Evolutionary conservation across 2,329 filamentous ascomycete species (phyloP).

Genomic region (Penicillium carneum): DNA sequence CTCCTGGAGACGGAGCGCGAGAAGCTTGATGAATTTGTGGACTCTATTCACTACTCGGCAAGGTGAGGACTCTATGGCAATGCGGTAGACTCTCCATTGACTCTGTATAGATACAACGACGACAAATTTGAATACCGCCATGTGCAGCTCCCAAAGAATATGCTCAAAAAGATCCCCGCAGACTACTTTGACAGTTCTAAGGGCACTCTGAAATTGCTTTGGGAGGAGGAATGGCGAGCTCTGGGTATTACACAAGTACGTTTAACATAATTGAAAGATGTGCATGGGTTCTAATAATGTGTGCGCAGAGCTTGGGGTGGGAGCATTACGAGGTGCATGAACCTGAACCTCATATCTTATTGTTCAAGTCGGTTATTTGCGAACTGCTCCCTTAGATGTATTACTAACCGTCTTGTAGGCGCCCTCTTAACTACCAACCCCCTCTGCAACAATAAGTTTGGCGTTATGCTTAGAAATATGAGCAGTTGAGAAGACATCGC

Average conservation of each 20-base stretch:
- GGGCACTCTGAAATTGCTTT: slow-evolving; percentile 92
- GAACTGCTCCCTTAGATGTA: slow-evolving; percentile 32
- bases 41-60: slow-evolving; percentile 93
- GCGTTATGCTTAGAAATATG: slow-evolving; percentile 22
- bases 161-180: slow-evolving; percentile 95
- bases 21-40: slow-evolving; percentile 86
- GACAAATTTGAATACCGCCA: slow-evolving; percentile 95
- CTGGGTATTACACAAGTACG: slow-evolving; percentile 94
- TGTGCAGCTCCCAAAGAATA: slow-evolving; percentile 94
- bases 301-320: slow-evolving; percentile 86
- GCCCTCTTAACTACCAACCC: slow-evolving; percentile 83
- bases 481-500: slow-evolving; percentile 16
- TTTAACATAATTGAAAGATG: not conserved
- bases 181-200: slow-evolving; percentile 90
- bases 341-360: slow-evolving; percentile 94
- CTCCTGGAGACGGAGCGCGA: slow-evolving; percentile 82
- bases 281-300: slow-evolving; percentile 11
- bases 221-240: slow-evolving; percentile 98
- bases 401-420: slow-evolving; percentile 59
- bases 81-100: slow-evolving; percentile 24
- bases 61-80: slow-evolving; percentile 64
- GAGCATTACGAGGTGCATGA: slow-evolving; percentile 99
- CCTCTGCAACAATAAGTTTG: slow-evolving; percentile 56
- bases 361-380: slow-evolving; percentile 84
- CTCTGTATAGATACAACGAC: slow-evolving; percentile 78